phyloP scores from a whole-genome alignment of 2,329 filamentous ascomycete species.

The Dendrostoma leiphaemia region DNA sequence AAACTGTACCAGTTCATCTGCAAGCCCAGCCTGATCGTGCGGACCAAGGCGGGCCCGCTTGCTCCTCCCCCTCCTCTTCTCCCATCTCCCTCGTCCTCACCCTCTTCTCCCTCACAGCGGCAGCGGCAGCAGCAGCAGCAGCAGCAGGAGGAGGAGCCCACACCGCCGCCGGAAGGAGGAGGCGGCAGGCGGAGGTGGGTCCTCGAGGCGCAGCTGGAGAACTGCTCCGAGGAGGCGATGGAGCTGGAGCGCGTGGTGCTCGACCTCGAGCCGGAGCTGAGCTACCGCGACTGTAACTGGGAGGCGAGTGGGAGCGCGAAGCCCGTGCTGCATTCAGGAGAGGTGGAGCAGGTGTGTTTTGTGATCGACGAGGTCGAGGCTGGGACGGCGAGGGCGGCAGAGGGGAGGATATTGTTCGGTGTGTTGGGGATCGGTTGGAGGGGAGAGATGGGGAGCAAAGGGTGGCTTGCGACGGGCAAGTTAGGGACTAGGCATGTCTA shows the following conservation, averaged over 20 bases:
- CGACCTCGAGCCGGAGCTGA: constrained; percentile 50
- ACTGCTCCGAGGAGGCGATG: constrained; percentile 81
- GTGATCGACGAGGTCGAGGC: constrained; percentile 47
- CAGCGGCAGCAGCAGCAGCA: background rate
- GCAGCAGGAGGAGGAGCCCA: background rate
- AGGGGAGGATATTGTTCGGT: constrained; percentile 66
- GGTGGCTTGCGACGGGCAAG: constrained; percentile 84
- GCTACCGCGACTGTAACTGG: constrained; percentile 58
- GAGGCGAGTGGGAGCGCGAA: constrained; percentile 39
- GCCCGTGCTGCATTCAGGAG: constrained; percentile 59
- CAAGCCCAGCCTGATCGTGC: constrained; percentile 83
- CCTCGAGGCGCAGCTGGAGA: constrained; percentile 93
- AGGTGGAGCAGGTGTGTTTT: constrained; percentile 67
- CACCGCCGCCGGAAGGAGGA: constrained; percentile 10
- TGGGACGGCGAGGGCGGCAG: constrained; percentile 42
- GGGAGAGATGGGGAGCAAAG: constrained; percentile 83
- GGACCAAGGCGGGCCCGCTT: constrained; percentile 79
- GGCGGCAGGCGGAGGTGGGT: constrained; percentile 55
- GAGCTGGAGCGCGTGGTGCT: constrained; percentile 67
- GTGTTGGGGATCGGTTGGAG: constrained; percentile 86
- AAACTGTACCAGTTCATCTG: constrained; percentile 97
- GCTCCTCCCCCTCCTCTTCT: constrained; percentile 26
- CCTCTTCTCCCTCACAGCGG: no score
- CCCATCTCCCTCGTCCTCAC: no score
- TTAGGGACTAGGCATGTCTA: constrained; percentile 50